phyloP scores from a whole-genome alignment of 345 rosid species.

The thale cress (Arabidopsis thaliana) region DNA sequence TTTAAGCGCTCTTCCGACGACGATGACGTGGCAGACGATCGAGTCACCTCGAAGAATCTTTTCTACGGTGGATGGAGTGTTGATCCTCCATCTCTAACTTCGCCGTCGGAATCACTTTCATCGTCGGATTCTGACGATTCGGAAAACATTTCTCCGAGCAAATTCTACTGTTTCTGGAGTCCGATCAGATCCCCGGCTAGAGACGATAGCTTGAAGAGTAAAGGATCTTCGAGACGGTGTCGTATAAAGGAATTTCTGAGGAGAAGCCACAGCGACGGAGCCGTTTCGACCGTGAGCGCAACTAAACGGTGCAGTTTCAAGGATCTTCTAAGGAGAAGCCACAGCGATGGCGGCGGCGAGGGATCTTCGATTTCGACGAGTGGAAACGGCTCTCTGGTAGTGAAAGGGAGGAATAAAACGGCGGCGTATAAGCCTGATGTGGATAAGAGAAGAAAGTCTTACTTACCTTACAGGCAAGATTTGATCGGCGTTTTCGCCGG shows the following conservation, averaged over 20 bases:
- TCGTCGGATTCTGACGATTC: conserved; percentile 26
- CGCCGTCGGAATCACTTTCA: conserved; percentile 37
- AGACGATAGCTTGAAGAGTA: conserved; percentile 23
- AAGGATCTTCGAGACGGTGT: conserved; percentile 22
- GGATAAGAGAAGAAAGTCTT: conserved; percentile 37
- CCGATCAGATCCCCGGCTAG: conserved; percentile 37
- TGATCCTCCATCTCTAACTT: conserved; percentile 9
- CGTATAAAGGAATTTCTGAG: conserved; percentile 29
- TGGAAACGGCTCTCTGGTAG: conserved; percentile 1
- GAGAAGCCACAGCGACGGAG: conserved; percentile 44
- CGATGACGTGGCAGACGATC: conserved; percentile 24
- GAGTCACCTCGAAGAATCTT: conserved; percentile 22
- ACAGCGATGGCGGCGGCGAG: conserved; percentile 15
- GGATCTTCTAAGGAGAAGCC: conserved; percentile 38
- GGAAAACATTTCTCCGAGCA: not conserved
- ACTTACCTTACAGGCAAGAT: conserved; percentile 46
- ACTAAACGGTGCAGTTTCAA: conserved; percentile 33
- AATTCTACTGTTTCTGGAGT: conserved; percentile 29
- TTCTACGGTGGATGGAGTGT: conserved; percentile 24
- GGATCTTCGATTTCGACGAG: not conserved
- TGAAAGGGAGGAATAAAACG: conserved; percentile 25
- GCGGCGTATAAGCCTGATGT: conserved; percentile 10
- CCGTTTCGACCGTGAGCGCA: conserved; percentile 11
- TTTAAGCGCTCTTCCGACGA: conserved; percentile 9
- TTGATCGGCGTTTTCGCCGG: conserved; percentile 47